Evolutionary conservation across 1,284 basidiomycete genomes (phyloP).

Genomic region (Tilletia setariae): DNA sequence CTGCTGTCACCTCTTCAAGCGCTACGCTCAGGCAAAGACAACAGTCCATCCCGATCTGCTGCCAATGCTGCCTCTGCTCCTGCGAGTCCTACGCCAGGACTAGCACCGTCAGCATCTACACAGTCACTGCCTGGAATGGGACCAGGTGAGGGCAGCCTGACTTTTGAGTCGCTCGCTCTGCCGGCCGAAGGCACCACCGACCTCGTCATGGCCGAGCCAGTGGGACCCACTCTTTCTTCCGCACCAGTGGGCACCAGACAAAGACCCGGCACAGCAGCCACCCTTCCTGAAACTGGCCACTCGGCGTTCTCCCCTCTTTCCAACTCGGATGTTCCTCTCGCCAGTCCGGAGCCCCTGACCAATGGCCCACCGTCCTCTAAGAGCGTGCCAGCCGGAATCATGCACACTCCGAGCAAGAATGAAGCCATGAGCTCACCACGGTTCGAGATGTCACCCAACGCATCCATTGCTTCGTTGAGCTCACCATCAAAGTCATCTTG

Average conservation of each 20-base stretch:
- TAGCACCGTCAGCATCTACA: neutral
- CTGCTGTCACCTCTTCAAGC: too few relatives aligned
- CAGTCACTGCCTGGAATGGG: neutral
- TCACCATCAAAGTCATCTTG: neutral
- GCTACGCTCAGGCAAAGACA: too few relatives aligned
- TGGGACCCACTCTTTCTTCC: neutral
- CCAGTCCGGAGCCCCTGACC: too few relatives aligned
- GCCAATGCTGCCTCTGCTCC: too few relatives aligned
- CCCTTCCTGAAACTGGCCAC: neutral
- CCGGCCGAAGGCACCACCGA: neutral
- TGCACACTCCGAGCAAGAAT: conserved; percentile 3
- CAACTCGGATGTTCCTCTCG: too few relatives aligned
- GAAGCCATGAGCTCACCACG: neutral
- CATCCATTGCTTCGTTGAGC: neutral
- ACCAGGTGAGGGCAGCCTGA: conserved; percentile 40
- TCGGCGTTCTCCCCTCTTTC: too few relatives aligned
- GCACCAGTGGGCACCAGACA: neutral
- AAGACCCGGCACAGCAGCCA: neutral
- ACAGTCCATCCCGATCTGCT: too few relatives aligned
- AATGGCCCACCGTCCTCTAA: neutral
- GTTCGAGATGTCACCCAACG: neutral
- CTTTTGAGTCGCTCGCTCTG: conserved; percentile 28
- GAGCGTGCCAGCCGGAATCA: neutral
- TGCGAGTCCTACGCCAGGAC: conserved; percentile 17
- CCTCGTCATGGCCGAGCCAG: neutral